Percentiles rank a stretch among this genome's conserved stretches.
phyloP scores from a whole-genome alignment of 345 rosid species.

The Eutrema heterophyllum region DNA sequence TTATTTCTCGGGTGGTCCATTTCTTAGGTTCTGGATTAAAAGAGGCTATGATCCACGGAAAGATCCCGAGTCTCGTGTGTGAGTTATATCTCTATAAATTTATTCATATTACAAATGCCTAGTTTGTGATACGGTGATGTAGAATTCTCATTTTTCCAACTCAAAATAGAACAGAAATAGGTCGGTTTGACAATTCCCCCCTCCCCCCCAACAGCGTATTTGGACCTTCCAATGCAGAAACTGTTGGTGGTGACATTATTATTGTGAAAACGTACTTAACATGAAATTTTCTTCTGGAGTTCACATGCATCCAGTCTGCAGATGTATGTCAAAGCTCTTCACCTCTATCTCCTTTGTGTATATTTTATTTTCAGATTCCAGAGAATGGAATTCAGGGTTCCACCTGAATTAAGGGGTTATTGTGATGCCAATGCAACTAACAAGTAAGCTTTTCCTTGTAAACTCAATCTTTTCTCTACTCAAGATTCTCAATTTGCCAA shows the following conservation, averaged over 20 bases:
- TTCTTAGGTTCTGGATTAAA: slow-evolving; percentile 87
- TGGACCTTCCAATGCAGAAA: too few species aligned
- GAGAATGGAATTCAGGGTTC: slow-evolving; percentile 85
- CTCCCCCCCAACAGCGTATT: too few species aligned
- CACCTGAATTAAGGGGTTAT: slow-evolving; percentile 60
- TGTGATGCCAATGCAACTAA: slow-evolving; percentile 45
- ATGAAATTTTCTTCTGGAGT: background rate
- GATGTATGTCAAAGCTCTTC: background rate
- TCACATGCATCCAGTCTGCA: background rate
- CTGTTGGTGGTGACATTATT: background rate
- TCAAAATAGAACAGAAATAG: too few species aligned
- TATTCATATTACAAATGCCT: slow-evolving; percentile 3
- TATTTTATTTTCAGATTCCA: slow-evolving; percentile 57
- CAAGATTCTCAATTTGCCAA: background rate
- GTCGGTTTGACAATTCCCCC: too few species aligned
- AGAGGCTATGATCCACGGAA: slow-evolving; percentile 97
- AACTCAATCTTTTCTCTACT: background rate
- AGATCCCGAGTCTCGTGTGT: slow-evolving; percentile 96
- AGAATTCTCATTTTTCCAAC: background rate
- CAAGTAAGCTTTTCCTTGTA: slow-evolving; percentile 42
- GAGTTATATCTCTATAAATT: slow-evolving; percentile 30
- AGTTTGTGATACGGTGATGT: background rate
- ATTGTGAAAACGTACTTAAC: background rate
- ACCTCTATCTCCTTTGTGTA: background rate
- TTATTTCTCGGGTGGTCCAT: slow-evolving; percentile 91